phyloP scores from a whole-genome alignment of 257 asterid species.

The Galeopsis tetrahit region DNA sequence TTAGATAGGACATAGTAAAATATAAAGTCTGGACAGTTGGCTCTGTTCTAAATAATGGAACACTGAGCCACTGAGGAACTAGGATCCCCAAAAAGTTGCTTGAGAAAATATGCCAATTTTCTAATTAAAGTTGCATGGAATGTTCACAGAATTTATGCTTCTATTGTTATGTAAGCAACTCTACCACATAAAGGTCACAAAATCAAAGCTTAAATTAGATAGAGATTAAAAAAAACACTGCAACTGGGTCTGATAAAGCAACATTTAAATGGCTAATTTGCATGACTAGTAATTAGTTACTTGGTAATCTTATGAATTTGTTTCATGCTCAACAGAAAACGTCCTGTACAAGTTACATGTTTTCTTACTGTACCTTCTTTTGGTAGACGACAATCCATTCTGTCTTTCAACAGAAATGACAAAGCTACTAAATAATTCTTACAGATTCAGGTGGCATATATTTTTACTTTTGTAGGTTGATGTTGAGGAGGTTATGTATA shows the following conservation, averaged over 20 bases:
- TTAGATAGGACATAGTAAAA: not conserved
- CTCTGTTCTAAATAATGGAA: not conserved
- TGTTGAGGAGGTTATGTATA: slow-evolving; percentile 85
- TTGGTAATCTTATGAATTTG: not conserved
- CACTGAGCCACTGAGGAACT: not conserved
- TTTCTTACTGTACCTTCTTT: not conserved
- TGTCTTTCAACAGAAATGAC: slow-evolving; percentile 7
- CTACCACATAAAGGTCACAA: not conserved
- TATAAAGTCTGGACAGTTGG: not conserved
- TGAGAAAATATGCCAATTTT: not conserved
- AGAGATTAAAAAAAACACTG: not conserved
- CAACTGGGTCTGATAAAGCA: not conserved
- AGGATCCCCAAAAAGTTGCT: not conserved
- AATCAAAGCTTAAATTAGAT: not conserved
- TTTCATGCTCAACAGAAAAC: not conserved
- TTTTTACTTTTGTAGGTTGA: slow-evolving; percentile 68
- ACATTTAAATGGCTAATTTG: not conserved
- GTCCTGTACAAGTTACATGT: not conserved
- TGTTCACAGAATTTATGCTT: not conserved
- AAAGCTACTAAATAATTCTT: not conserved
- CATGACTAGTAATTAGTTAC: not conserved
- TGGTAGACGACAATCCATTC: not conserved
- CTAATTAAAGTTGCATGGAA: not conserved
- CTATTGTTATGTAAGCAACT: not conserved
- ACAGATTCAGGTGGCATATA: slow-evolving; percentile 24